Base-by-base conservation (phyloP, 805 yeast species). In the Metschnikowia noctiluminum region DNA sequence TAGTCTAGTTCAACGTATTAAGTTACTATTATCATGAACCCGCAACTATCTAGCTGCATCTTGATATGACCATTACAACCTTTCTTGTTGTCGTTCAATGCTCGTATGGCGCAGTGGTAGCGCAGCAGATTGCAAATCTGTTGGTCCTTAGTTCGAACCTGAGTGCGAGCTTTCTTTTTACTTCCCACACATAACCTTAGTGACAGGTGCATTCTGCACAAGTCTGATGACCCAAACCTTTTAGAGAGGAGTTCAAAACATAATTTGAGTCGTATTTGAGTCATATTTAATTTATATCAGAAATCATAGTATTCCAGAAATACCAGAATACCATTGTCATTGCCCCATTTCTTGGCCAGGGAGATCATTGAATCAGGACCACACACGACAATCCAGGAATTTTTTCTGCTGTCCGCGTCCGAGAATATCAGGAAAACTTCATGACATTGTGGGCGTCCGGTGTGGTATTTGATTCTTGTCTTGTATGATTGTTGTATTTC, bases 81-180 rank as follows among this genome's bases (percentile, higher is more conserved):
- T n/a, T n/a, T n/a, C n/a, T n/a, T n/a, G n/a, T n/a, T n/a, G n/a
- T n/a, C 21, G 21, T 21, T 34, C 14, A 30, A 7, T n/a, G 85
- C 83, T 78, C 76, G 84, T 78, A 77, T 87, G 90, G 95, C 94
- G 90, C 91, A 87, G 94, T 84, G 94, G 96, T 87, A 87, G 92
- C 91, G 95, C 94, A 86, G 90, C 89, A 85, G 96, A 88, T 88
- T 88, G 95, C 96, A 88, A 87, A 87, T 88, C 96, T 86, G 87
- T 84, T 86, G 95, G 96, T 88, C 94, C 90, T 85, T 82, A 85
- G 96, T 88, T 88, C 96, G 84, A 88, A 68, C 83, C 96, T 85
- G 95, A 85, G 89, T 79, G 84, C 85, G 81, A 84, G 89, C 94
- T 51, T 28, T 28, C 7, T 85, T 53, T 45, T 52, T 62, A 69